Percentiles rank a stretch among this genome's conserved stretches.
Conservation (phyloP, 1,284 basidiomycete genomes). For the Coniferiporia weirii region DNA sequence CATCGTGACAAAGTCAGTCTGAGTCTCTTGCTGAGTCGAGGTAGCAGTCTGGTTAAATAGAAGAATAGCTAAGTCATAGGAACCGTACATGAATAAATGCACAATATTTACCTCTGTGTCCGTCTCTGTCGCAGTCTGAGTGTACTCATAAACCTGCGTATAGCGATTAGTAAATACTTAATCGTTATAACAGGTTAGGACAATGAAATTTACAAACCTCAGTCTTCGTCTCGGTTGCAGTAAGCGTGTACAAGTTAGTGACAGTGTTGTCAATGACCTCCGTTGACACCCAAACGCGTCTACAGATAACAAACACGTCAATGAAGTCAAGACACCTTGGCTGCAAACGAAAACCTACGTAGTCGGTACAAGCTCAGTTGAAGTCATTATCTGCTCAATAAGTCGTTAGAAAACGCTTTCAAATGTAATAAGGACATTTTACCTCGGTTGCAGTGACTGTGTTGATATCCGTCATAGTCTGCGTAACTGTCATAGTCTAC, state of each 20-base stretch:
- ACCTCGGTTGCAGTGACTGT: conserved; percentile 33
- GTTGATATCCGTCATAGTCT: conserved; percentile 23
- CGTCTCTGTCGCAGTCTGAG: conserved; percentile 30
- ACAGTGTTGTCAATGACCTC: conserved; percentile 55
- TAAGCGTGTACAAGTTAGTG: conserved; percentile 51
- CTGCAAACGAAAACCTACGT: conserved; percentile 28
- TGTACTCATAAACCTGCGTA: conserved; percentile 41
- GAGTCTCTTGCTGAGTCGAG: conserved; percentile 20
- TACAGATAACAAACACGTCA: background rate
- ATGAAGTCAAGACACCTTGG: background rate
- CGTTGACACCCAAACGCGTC: conserved; percentile 55
- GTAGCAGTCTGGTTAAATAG: conserved; percentile 26
- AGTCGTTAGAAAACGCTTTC: background rate
- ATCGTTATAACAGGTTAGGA: background rate
- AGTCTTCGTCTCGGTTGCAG: conserved; percentile 54
- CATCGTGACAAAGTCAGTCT: conserved; percentile 25
- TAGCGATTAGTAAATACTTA: background rate
- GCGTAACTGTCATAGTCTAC: conserved; percentile 28
- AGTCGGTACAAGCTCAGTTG: conserved; percentile 50
- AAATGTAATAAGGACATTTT: background rate
- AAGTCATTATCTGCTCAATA: conserved; percentile 37
- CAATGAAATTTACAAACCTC: no score
- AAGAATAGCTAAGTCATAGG: background rate
- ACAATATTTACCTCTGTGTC: conserved; percentile 6
- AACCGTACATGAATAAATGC: background rate